Base-by-base conservation (phyloP, 768 basidiomycete species). In the Boletus speciosus region DNA sequence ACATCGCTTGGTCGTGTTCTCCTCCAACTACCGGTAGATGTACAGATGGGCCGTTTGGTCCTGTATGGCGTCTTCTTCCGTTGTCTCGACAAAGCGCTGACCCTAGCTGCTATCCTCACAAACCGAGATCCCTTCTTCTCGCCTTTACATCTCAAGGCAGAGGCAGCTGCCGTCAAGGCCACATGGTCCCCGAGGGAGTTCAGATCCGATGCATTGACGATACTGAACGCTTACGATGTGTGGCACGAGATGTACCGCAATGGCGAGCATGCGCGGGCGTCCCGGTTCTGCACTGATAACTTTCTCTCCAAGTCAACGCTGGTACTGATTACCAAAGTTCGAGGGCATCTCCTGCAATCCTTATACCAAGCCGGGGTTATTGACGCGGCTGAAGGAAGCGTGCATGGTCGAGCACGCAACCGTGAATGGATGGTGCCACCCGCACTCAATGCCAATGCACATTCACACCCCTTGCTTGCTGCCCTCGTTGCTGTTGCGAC, bases 41-140 rank as follows among this genome's bases (percentile, higher is more conserved):
- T 84, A 1, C 89, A 91, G 54, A 83, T 98, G 74, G 95, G 93
- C 47, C 85, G 93, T 52, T 76, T 98, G 46, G 88, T 93, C 49
- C 78, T 98, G 5, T 93, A 86, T 68, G 95, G 95, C 16, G 83
- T 85, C 64, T 90, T 97, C 77, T 96, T 96, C 84, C 83, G 88
- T 54, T 97, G 94, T 71, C 76, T 98, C 39, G 90, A 94, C 67
- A 81, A 85, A 47, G 90, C 91, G 0, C 70, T 98, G 57, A 91
- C 93, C 5, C 80, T 97, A 45, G 94, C 95, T n/a, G 92, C 93
- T 6, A 86, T 97, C 61, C 73, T 97, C 60, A 84, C 90, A 14
- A 89, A 90, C 61, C 87, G 94, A 32, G 93, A 96, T 55, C 92
- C 94, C 6, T 98, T 97, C 77, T 69, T 95, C 52, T 81, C 86